These are phyloP conservation scores for Plicaturopsis crispa DNA, from an alignment of 768 basidiomycete genomes.

Conservation along the genomic window DNA sequence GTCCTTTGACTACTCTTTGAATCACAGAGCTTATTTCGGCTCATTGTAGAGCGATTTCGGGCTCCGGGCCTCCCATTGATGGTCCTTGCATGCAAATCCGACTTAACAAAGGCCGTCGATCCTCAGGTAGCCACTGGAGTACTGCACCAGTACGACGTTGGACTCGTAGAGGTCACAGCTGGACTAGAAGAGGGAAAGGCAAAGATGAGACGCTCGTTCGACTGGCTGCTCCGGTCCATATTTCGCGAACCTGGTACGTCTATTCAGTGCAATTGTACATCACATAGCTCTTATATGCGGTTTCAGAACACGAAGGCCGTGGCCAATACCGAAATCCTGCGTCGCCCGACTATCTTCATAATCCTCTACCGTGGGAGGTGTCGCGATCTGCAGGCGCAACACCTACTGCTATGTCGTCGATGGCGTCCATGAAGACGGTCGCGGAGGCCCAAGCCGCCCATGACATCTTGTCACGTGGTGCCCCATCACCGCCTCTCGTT, in stretches of 20 bases:
- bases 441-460: slow-evolving; percentile 18
- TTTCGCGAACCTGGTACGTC: slow-evolving; percentile 42
- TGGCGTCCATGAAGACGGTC: slow-evolving; percentile 22
- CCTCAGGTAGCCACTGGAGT: slow-evolving; percentile 42
- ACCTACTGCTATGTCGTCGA: slow-evolving; percentile 40
- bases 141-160: slow-evolving; percentile 59
- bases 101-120: slow-evolving; percentile 53
- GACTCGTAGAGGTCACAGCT: slow-evolving; percentile 68
- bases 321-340: slow-evolving; percentile 59
- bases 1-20: slow-evolving; percentile 14
- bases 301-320: slow-evolving; percentile 20
- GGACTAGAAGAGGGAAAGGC: slow-evolving; percentile 48
- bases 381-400: slow-evolving; percentile 39
- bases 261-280: slow-evolving; percentile 1
- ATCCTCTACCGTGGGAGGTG: slow-evolving; percentile 49
- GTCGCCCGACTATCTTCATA: slow-evolving; percentile 51
- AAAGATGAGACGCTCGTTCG: slow-evolving; percentile 70
- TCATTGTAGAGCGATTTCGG: slow-evolving; percentile 38
- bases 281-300: slow-evolving; percentile 7
- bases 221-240: slow-evolving; percentile 65
- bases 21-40: neutral
- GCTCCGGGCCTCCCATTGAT: slow-evolving; percentile 55
- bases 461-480: neutral
- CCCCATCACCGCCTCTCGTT: slow-evolving; percentile 26
- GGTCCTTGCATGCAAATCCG: slow-evolving; percentile 85